These are phyloP conservation scores for Davidsoniella neocaledoniae DNA, from an alignment of 2,329 filamentous ascomycete species.

Conservation along the genomic window DNA sequence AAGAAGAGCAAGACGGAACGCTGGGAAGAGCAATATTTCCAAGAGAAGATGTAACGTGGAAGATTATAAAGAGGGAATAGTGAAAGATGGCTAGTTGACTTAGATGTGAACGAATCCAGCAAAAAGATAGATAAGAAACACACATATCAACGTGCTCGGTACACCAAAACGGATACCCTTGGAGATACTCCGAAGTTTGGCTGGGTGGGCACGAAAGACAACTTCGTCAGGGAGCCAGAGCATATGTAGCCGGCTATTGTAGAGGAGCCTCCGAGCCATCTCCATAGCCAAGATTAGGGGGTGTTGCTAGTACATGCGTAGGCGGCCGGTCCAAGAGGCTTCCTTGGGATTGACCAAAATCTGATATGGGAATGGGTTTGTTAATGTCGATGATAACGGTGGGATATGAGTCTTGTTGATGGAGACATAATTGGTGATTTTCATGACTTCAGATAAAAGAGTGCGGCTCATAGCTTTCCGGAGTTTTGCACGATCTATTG, in stretches of 20 bases:
- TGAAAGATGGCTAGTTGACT: too few species aligned
- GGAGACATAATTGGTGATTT: slow-evolving; percentile 78
- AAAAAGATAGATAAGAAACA: too few species aligned
- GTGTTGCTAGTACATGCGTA: slow-evolving; percentile 12
- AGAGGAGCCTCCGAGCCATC: neutral
- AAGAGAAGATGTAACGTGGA: too few species aligned
- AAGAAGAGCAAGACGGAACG: too few species aligned
- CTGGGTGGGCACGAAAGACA: too few species aligned
- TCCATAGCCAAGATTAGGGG: neutral
- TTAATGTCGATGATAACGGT: slow-evolving; percentile 73
- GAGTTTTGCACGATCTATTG: slow-evolving; percentile 66
- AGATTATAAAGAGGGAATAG: too few species aligned
- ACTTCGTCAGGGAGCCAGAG: too few species aligned
- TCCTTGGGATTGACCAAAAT: slow-evolving; percentile 76
- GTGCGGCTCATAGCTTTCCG: slow-evolving; percentile 82
- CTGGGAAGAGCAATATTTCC: too few species aligned
- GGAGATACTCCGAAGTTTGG: too few species aligned
- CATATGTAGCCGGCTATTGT: neutral
- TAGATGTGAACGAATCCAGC: too few species aligned
- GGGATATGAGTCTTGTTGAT: slow-evolving; percentile 90
- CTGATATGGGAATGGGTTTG: slow-evolving; percentile 90
- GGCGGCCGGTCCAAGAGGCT: slow-evolving; percentile 49
- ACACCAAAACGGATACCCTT: too few species aligned
- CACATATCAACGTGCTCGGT: too few species aligned
- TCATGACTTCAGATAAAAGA: slow-evolving; percentile 71